Base-by-base conservation (phyloP, 2,329 filamentous ascomycete species). In the Didymella pinodella region DNA sequence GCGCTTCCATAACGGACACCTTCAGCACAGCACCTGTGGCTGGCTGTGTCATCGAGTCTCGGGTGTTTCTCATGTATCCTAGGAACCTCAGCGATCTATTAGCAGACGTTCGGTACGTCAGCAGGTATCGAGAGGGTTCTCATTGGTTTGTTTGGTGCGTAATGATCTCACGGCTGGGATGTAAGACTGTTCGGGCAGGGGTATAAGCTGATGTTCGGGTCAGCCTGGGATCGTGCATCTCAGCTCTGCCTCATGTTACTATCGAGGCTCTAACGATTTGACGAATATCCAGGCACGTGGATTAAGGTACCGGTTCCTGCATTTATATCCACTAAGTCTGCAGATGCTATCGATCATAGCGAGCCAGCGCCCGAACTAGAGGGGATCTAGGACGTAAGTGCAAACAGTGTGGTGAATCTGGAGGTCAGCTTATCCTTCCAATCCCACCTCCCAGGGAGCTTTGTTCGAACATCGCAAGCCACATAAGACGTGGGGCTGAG, bases 191-290 rank as follows among this genome's bases (percentile, higher is more conserved):
- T 48, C 12, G 34, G 36, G 28, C 38, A 34, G 40, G 46, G 45
- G 16, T 28, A 20, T 18, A 41, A 49, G 55, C 55, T 58, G 55
- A 58, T 40, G 31, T 29, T 48, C 49, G 49, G 49, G 44, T 57
- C 55, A 57, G 48, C 49, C 31, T 53, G 31, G 20, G n/a, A 7
- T 36, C 16, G 31, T 52, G 31, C 50, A 58, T 40, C 38, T 54
- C 56, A 54, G 50, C 49, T 31, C 45, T 20, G 11, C 45, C 38
- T 53, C 14, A 25, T 26, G 22, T n/a, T 16, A 11, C n/a, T 45
- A 41, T 44, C 31, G 29, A 11, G 40, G 26, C 25, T 18, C 20
- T 10, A 29, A 26, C 16, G 29, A 45, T 49, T 34, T 26, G 47
- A 47, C 20, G 18, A 25, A 14, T 3, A 18, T 51, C 14, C 1